phyloP scores from a whole-genome alignment of 345 rosid genomes.

The Trapa bicornis region DNA sequence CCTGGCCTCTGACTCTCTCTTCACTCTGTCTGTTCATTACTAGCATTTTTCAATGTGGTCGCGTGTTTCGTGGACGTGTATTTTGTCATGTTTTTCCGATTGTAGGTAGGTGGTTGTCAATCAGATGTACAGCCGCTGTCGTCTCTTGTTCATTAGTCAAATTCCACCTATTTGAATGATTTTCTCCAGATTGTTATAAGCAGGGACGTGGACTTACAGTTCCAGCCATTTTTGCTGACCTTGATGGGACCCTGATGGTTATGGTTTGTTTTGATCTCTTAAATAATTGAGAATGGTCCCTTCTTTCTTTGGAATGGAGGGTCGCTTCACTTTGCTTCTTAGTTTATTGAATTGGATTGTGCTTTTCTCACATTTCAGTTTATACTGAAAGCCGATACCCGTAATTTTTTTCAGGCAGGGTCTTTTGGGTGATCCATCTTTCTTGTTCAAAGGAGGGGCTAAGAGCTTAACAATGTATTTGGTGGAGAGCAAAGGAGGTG shows the following conservation, averaged over 20 bases:
- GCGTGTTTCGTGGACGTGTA: not conserved
- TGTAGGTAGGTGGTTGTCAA: not conserved
- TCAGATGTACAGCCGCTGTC: not conserved
- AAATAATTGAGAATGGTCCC: not conserved
- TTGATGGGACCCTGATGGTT: not conserved
- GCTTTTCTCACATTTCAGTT: not conserved
- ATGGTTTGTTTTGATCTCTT: not conserved
- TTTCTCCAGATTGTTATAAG: not conserved
- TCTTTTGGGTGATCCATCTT: not conserved
- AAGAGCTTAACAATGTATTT: constrained; percentile 31
- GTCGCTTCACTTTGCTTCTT: not conserved
- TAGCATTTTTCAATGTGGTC: not conserved
- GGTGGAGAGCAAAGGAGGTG: constrained; percentile 81
- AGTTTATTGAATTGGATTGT: not conserved
- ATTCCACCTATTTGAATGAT: too few relatives aligned
- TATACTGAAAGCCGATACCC: not conserved
- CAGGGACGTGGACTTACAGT: not conserved
- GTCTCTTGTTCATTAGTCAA: not conserved
- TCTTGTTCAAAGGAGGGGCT: too few relatives aligned
- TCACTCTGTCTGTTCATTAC: not conserved
- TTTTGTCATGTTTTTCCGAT: not conserved
- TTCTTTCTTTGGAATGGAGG: not conserved
- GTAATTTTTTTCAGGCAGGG: not conserved
- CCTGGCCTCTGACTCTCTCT: not conserved
- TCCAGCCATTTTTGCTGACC: not conserved